A percentile compares a stretch with the other conserved stretches of the same genome.
phyloP scores from a whole-genome alignment of 306 rosid genomes.

The Parietaria judaica region DNA sequence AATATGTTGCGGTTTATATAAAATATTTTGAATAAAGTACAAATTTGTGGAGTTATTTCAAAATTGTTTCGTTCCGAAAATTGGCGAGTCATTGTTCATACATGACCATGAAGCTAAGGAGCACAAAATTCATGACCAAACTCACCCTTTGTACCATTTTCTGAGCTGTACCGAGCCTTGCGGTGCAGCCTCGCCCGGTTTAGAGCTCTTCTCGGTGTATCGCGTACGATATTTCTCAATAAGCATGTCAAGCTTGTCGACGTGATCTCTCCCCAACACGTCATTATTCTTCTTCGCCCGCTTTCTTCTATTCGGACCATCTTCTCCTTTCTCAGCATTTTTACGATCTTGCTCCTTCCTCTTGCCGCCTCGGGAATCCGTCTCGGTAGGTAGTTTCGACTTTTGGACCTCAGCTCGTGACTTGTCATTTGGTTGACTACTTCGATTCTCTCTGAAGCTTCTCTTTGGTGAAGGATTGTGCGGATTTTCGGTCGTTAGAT shows the following conservation, averaged over 20 bases:
- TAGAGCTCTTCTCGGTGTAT: conserved; percentile 41
- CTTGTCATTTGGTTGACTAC: conserved; percentile 22
- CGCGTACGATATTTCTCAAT: conserved; percentile 74
- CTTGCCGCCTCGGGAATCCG: conserved; percentile 29
- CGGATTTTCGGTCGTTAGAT: conserved; percentile 17
- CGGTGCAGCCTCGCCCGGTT: conserved; percentile 39
- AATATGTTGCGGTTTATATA: no score
- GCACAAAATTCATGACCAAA: conserved; percentile 3
- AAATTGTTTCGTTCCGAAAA: neutral
- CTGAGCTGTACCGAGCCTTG: conserved; percentile 51
- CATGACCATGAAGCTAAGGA: neutral
- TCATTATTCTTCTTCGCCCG: conserved; percentile 58
- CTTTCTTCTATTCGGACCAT: conserved; percentile 24
- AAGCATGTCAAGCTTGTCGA: conserved; percentile 83
- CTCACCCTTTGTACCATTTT: conserved; percentile 70
- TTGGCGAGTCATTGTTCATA: neutral
- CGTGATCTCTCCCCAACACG: conserved; percentile 49
- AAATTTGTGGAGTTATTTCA: neutral
- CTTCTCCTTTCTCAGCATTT: conserved; percentile 23
- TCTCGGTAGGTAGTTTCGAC: conserved; percentile 20
- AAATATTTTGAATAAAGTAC: no score
- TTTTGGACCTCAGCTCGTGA: conserved; percentile 19
- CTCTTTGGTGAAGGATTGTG: conserved; percentile 14
- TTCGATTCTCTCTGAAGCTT: conserved; percentile 17
- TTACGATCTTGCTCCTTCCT: conserved; percentile 44